Conservation (phyloP, 768 basidiomycete species). For the Hygrophorus pudorinus region DNA sequence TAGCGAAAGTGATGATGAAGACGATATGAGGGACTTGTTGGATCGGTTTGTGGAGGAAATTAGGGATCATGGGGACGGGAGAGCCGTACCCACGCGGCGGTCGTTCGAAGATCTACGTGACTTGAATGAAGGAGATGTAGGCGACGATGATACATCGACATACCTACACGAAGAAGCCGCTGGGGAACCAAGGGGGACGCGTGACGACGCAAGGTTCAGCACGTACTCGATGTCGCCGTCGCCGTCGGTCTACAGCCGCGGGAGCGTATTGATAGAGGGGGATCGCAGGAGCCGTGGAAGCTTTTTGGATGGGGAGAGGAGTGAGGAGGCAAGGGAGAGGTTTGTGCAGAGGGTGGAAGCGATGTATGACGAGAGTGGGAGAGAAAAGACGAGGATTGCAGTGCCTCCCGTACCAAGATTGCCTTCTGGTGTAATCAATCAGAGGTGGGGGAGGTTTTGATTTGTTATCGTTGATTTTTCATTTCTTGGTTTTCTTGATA, state of each 20-base stretch:
- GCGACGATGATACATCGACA: constrained; percentile 5
- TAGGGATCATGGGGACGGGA: not conserved
- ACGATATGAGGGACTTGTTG: constrained; percentile 27
- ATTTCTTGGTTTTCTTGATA: not conserved
- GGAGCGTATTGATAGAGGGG: not conserved
- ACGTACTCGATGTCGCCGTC: constrained; percentile 9
- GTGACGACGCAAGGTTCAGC: not conserved
- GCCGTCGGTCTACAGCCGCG: not conserved
- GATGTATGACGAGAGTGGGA: constrained; percentile 34
- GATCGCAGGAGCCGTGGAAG: not conserved
- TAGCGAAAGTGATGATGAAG: constrained; percentile 16
- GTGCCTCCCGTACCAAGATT: constrained; percentile 38
- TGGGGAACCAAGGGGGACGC: too few species aligned
- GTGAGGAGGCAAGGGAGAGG: constrained; percentile 36
- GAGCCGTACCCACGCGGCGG: not conserved
- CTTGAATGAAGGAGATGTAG: not conserved
- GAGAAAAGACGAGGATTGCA: constrained; percentile 20
- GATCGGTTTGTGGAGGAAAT: constrained; percentile 25
- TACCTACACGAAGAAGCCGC: not conserved
- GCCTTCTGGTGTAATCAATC: constrained; percentile 21
- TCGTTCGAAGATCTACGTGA: not conserved
- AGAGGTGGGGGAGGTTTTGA: not conserved
- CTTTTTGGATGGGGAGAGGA: constrained; percentile 39
- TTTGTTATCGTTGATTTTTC: not conserved
- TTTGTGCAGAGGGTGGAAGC: constrained; percentile 43